Base-by-base conservation (phyloP, 2,329 filamentous ascomycete species). In the Aspergillaceae sp. region DNA sequence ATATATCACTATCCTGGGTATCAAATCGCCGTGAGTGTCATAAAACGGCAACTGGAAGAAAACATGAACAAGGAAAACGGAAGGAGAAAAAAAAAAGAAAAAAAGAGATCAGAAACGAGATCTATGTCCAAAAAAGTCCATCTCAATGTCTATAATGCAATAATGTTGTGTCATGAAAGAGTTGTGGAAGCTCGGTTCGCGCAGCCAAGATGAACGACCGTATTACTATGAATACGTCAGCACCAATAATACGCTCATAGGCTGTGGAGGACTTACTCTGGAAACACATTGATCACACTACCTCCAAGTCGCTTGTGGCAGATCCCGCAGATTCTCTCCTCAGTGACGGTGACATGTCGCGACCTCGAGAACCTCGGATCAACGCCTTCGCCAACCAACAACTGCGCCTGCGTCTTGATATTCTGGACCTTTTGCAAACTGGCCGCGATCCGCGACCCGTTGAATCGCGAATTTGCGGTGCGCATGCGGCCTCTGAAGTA, bases 401-500 rank as follows among this genome's bases (percentile, higher is more conserved):
- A 69, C 29, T 78, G 73, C 4, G 84, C 80, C 55, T 94, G 87
- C 5, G 84, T 81, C 34, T 81, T 79, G n/a, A 91, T 81, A 27
- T 87, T 82, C 60, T 90, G 82, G 32, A 87, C 84, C 59, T 85
- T 87, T 40, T 87, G 77, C 54, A 98, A 70, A 1, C 82, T 82
- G 2, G 84, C 80, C 2, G 89, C 79, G 29, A 98, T 82, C 29
- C 86, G 80, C 30, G 84, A 81, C 65, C 92, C 84, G 56, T 90
- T 91, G 49, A 92, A 77, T 1, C 86, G 76, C 27, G 83, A 86
- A 57, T 89, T 96, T 44, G 88, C 88, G 7, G 84, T 82, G 19
- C 92, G 83, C 58, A 97, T 95, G 26, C 91, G 83, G 7, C 90
- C 89, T 34, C 83, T 81, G 74, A 98, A 97, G 68, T 98, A 98